phyloP scores from a whole-genome alignment of 352 stramenopile species.

The Pythium sp. region DNA sequence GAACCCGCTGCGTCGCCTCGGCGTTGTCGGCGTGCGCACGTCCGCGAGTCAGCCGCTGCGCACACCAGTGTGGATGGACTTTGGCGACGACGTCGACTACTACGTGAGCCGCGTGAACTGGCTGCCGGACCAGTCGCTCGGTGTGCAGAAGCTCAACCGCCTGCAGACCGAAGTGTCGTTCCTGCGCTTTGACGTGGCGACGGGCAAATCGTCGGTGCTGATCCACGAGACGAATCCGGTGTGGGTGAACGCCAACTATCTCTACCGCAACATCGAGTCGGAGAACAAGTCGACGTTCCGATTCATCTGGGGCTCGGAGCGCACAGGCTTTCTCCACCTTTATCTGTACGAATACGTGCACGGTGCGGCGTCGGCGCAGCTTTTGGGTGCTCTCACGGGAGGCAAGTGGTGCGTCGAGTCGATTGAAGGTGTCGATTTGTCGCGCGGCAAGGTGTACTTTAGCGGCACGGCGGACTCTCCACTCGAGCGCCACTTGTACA shows the following conservation, averaged over 20 bases:
- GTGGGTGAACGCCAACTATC: conserved; percentile 96
- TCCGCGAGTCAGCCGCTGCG: conserved; percentile 25
- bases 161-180: conserved; percentile 73
- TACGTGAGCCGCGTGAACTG: conserved; percentile 94
- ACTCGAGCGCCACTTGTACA: conserved; percentile 91
- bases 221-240: conserved; percentile 88
- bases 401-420: conserved; percentile 79
- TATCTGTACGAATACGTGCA: conserved; percentile 94
- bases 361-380: conserved; percentile 28
- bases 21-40: conserved; percentile 54
- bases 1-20: conserved; percentile 90
- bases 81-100: conserved; percentile 67
- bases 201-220: conserved; percentile 65
- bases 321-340: conserved; percentile 93
- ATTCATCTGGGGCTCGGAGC: conserved; percentile 95
- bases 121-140: conserved; percentile 91
- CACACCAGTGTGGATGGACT: conserved; percentile 77
- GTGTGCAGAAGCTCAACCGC: conserved; percentile 87
- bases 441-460: conserved; percentile 85
- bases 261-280: conserved; percentile 87
- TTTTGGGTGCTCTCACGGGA: conserved; percentile 61
- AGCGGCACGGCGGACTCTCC: conserved; percentile 84
- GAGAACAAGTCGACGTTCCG: conserved; percentile 86
- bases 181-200: conserved; percentile 76
- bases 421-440: conserved; percentile 78